Evolutionary conservation across 768 basidiomycete species (phyloP), one percentile per base, ranked within the genome.

Genomic region (Hydnomerulius pinastri): DNA sequence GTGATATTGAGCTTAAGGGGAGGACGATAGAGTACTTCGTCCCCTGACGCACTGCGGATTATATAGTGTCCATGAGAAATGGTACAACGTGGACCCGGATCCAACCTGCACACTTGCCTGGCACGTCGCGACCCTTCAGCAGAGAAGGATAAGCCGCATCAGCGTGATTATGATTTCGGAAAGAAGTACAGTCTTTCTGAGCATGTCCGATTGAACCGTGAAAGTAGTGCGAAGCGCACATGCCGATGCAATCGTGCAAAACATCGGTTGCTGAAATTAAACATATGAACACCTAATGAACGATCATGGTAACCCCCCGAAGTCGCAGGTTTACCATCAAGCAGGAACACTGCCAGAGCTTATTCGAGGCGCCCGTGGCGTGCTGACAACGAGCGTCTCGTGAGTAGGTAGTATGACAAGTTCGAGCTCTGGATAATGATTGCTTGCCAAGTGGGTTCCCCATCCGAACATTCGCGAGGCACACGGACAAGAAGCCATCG

Each of bases 181-280:
- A 46, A 32, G 48, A 46, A 36, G 43, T 9, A 21, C 23, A 24
- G 9, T 21, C 23, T 46, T 36, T 10, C 18, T 38, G 17, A 36
- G 30, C 33, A 54, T 41, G 55, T 62, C 61, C 61, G 61, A 62
- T 57, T 45, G 29, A 57, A 62, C 43, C 61, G 62, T 47, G 62
- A 37, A 37, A 50, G 20, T 21, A 23, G 29, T 33, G 20, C 17
- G 42, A 42, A 23, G 33, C 32, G 10, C 15, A 30, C 4, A 35
- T 7, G 20, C 61, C 61, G 61, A 63, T 64, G 52, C 27, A 61
- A 64, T 64, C 62, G 61, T 46, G 48, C 53, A 11, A 25, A 37
- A 25, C 1, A 60, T 29, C 8, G 3, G 28, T 18, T 21, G 20
- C 6, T 39, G 47, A 43, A 44, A 29, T n/a, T n/a, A 28, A 41